These are phyloP conservation scores for Lepidium sativum DNA, from an alignment of 345 rosid species.

Conservation along the genomic window DNA sequence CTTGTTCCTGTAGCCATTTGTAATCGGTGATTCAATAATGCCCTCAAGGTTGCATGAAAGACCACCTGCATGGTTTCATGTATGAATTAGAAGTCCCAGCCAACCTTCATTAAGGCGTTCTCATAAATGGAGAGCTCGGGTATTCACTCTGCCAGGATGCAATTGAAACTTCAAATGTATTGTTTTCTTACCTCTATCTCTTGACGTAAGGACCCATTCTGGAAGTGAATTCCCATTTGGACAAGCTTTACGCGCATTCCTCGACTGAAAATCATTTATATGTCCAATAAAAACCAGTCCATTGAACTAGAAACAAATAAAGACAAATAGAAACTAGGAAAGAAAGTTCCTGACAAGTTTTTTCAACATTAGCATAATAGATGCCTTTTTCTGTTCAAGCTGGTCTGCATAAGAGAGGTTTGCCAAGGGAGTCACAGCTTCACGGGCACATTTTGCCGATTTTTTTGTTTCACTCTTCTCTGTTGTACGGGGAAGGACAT, in stretches of 20 bases:
- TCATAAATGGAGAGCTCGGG: not conserved
- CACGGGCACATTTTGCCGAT: conserved; percentile 51
- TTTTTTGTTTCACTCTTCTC: conserved; percentile 43
- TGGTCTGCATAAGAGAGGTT: conserved; percentile 65
- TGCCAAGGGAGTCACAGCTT: conserved; percentile 82
- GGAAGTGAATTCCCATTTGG: conserved; percentile 79
- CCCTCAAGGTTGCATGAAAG: conserved; percentile 86
- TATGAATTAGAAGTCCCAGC: not conserved
- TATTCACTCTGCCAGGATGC: not conserved
- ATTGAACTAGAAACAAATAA: not conserved
- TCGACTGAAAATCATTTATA: conserved; percentile 49
- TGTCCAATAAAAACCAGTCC: conserved; percentile 13
- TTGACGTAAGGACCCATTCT: conserved; percentile 71
- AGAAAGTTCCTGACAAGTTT: conserved; percentile 51
- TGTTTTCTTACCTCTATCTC: conserved; percentile 65
- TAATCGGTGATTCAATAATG: conserved; percentile 72
- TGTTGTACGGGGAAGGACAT: conserved; percentile 58
- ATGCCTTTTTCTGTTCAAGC: conserved; percentile 55
- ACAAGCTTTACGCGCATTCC: conserved; percentile 89
- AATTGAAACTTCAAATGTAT: not conserved
- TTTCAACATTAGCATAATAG: conserved; percentile 61
- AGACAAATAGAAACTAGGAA: not conserved
- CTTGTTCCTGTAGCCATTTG: conserved; percentile 86
- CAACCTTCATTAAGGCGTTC: not conserved
- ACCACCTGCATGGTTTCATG: conserved; percentile 46